These are phyloP conservation scores for Wickerhamomyces bisporus DNA, from an alignment of 805 yeast genomes.

Conservation along the genomic window DNA sequence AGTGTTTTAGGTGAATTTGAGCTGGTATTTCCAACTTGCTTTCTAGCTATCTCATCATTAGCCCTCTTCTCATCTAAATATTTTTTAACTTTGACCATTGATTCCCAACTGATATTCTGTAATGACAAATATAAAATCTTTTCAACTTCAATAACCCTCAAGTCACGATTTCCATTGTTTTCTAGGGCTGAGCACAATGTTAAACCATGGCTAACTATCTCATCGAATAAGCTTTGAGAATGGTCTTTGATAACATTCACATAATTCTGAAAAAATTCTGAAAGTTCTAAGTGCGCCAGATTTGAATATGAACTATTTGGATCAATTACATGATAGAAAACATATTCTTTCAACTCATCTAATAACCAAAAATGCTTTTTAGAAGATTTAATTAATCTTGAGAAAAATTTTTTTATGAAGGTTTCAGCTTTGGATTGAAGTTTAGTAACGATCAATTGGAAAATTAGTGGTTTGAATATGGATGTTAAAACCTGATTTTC, in stretches of 20 bases:
- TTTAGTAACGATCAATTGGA: not conserved
- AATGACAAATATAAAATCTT: not conserved
- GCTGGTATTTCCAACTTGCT: not conserved
- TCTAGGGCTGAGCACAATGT: not conserved
- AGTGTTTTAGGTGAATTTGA: too few relatives aligned
- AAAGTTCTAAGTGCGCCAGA: not conserved
- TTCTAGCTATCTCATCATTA: not conserved
- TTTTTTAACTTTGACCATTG: not conserved
- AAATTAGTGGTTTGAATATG: not conserved
- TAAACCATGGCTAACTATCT: not conserved
- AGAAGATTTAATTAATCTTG: too few relatives aligned
- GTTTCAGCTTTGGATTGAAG: not conserved
- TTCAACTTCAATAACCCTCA: not conserved
- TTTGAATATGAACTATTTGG: slow-evolving; percentile 1
- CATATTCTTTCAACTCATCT: not conserved
- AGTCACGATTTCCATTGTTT: not conserved
- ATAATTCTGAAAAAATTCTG: not conserved
- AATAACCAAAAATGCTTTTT: not conserved
- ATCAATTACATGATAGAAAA: slow-evolving; percentile 1
- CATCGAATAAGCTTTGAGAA: not conserved
- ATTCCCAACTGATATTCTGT: not conserved
- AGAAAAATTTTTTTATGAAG: not conserved
- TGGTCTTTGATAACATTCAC: not conserved
- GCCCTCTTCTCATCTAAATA: not conserved
- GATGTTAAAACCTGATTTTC: not conserved